Percentiles rank a stretch among this genome's conserved stretches.
phyloP scores from a whole-genome alignment of 1,284 basidiomycete species.

The Rhodofomes roseus region DNA sequence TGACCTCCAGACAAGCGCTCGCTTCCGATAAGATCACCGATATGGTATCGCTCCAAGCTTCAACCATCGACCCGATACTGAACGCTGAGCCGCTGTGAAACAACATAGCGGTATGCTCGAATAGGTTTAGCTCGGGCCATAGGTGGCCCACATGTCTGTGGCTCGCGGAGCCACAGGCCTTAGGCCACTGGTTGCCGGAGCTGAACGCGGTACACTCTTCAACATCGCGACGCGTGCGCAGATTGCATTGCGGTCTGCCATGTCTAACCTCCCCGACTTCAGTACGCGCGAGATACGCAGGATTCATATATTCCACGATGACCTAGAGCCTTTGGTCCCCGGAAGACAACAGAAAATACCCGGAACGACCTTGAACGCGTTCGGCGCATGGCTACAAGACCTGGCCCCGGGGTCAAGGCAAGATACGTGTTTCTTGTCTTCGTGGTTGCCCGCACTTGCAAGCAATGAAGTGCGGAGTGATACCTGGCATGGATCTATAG shows the following conservation, averaged over 20 bases:
- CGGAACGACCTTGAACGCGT: neutral
- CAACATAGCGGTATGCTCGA: neutral
- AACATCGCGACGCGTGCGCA: neutral
- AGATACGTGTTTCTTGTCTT: neutral
- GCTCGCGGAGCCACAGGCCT: too few species aligned
- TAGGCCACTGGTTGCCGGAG: neutral
- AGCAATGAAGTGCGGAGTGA: neutral
- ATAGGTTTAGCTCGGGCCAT: neutral
- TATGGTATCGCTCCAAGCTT: neutral
- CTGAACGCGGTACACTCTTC: too few species aligned
- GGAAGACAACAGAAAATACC: neutral
- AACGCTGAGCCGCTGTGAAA: too few species aligned
- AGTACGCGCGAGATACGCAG: neutral
- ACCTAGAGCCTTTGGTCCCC: neutral
- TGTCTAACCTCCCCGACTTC: neutral
- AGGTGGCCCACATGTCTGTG: too few species aligned
- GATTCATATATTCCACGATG: neutral
- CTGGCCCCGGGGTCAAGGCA: neutral
- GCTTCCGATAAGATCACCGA: neutral
- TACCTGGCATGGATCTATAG: neutral
- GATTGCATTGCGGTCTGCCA: neutral
- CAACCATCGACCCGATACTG: too few species aligned
- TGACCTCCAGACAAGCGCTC: neutral
- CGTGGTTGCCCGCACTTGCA: neutral
- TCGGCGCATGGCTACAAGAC: neutral